phyloP scores from a whole-genome alignment of 108 stramenopile species.

The Pseudonitzschia multiseries region DNA sequence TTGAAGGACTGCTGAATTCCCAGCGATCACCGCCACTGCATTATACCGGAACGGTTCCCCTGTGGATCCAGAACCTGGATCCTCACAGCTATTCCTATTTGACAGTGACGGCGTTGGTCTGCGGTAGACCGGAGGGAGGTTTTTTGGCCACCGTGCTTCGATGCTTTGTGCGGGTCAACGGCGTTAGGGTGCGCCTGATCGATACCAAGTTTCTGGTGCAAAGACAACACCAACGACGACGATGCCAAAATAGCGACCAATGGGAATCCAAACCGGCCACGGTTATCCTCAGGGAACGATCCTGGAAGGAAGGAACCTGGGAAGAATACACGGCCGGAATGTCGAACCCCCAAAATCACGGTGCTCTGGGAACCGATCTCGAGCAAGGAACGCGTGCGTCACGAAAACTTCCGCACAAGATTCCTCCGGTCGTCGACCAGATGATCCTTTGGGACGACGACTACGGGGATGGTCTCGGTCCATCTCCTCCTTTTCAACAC shows the following conservation, averaged over 20 bases:
- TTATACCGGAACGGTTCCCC: not conserved
- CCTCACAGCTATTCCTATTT: slow-evolving; percentile 10
- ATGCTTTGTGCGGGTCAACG: slow-evolving; percentile 8
- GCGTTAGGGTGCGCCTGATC: slow-evolving; percentile 6
- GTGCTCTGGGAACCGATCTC: slow-evolving; percentile 1
- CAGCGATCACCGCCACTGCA: not conserved
- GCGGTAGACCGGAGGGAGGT: not conserved
- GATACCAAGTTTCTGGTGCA: slow-evolving; percentile 7
- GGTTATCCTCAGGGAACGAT: slow-evolving; percentile 7
- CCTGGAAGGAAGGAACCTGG: slow-evolving; percentile 14
- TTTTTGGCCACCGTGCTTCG: not conserved
- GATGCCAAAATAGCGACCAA: not conserved
- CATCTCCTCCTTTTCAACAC: too few species aligned
- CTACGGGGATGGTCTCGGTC: not conserved
- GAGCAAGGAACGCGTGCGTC: slow-evolving; percentile 4
- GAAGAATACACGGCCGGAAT: slow-evolving; percentile 1
- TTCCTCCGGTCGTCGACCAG: slow-evolving; percentile 4
- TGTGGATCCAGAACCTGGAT: slow-evolving; percentile 10
- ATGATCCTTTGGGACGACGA: not conserved
- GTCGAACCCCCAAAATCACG: not conserved
- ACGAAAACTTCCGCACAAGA: not conserved
- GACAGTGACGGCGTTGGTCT: slow-evolving; percentile 2
- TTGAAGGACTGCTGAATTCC: slow-evolving; percentile 3
- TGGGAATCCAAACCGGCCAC: not conserved
- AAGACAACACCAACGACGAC: not conserved